Conservation (phyloP, 768 basidiomycete genomes). For the Tulasnella calospora region DNA sequence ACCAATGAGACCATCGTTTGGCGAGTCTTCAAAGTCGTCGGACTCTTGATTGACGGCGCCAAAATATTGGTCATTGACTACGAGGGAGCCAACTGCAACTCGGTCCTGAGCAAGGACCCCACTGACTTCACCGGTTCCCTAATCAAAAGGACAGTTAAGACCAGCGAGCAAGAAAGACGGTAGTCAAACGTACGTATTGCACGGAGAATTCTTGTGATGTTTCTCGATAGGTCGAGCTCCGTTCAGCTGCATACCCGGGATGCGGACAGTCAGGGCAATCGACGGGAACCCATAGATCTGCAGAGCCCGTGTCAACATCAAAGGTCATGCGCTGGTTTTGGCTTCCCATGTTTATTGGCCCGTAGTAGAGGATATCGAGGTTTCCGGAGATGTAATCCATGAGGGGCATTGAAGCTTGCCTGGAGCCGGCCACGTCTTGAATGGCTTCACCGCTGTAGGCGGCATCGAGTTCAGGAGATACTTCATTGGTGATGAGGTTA, state of each 20-base stretch:
- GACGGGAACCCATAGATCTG: slow-evolving; percentile 53
- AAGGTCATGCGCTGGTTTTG: slow-evolving; percentile 50
- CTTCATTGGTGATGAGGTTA: neutral
- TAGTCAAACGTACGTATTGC: slow-evolving; percentile 42
- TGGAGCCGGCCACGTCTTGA: neutral
- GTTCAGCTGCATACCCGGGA: slow-evolving; percentile 30
- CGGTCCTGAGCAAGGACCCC: slow-evolving; percentile 51
- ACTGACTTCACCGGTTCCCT: slow-evolving; percentile 52
- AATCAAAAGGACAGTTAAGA: neutral
- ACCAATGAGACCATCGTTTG: slow-evolving; percentile 51
- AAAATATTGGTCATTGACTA: slow-evolving; percentile 49
- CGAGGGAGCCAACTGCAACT: slow-evolving; percentile 46
- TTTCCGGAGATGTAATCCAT: slow-evolving; percentile 40
- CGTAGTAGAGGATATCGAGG: slow-evolving; percentile 50
- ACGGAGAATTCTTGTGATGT: slow-evolving; percentile 39
- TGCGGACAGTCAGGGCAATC: slow-evolving; percentile 10
- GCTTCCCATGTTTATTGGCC: slow-evolving; percentile 50
- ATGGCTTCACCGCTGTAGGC: neutral
- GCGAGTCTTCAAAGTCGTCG: slow-evolving; percentile 47
- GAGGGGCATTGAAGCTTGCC: slow-evolving; percentile 33
- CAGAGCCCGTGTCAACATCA: slow-evolving; percentile 64
- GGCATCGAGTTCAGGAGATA: neutral
- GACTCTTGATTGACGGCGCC: slow-evolving; percentile 50
- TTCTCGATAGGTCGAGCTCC: slow-evolving; percentile 44
- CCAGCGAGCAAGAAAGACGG: neutral